phyloP scores from a whole-genome alignment of 495 filamentous ascomycete genomes.

The Margaritispora aquatica region DNA sequence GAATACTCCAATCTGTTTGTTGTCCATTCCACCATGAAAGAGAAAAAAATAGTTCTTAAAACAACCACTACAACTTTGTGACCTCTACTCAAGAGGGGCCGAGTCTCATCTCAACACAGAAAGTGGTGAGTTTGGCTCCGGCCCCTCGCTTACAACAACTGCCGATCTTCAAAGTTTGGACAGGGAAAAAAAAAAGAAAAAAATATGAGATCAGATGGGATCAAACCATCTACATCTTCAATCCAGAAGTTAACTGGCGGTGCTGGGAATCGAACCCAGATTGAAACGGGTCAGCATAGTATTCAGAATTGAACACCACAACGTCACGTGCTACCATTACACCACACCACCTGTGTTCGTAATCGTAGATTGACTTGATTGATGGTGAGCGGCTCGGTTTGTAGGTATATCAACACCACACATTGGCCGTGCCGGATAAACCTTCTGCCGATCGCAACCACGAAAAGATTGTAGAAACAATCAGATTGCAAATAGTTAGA shows the following conservation, averaged over 20 bases:
- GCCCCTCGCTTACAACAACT: too few relatives aligned
- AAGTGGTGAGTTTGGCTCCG: too few relatives aligned
- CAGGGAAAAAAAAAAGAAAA: not conserved
- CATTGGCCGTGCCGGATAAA: not conserved
- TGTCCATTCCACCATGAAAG: too few relatives aligned
- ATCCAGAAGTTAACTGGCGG: not conserved
- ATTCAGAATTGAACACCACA: not conserved
- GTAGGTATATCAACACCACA: not conserved
- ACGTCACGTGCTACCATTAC: not conserved
- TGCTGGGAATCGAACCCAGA: slow-evolving; percentile 38
- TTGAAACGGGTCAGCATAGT: slow-evolving; percentile 27
- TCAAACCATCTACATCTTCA: not conserved
- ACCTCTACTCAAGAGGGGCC: too few relatives aligned
- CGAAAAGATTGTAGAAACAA: too few relatives aligned
- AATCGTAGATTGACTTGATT: not conserved
- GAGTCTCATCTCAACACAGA: too few relatives aligned
- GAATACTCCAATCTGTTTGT: too few relatives aligned
- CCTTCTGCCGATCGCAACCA: not conserved
- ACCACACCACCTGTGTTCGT: not conserved
- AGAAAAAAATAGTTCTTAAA: too few relatives aligned
- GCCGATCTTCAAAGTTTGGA: too few relatives aligned
- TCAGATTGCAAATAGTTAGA: too few relatives aligned
- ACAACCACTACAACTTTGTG: too few relatives aligned
- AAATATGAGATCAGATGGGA: not conserved
- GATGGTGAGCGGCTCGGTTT: not conserved